Evolutionary conservation across 805 yeast species (phyloP).

Genomic region (Nakazawaea pomicola): DNA sequence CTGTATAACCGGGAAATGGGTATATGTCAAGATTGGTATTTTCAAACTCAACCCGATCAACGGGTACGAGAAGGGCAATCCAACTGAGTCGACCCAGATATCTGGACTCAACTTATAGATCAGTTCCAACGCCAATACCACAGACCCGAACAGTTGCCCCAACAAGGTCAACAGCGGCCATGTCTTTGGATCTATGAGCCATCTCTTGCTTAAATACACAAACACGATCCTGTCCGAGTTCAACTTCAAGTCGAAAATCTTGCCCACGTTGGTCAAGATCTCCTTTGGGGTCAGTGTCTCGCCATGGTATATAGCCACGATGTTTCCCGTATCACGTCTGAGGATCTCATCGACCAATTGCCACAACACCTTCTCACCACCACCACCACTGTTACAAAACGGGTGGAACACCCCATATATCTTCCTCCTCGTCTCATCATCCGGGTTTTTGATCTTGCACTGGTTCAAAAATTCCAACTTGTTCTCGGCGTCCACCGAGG

Average conservation of each 20-base stretch:
- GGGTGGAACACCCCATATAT: constrained; percentile 93
- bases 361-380: constrained; percentile 97
- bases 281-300: constrained; percentile 47
- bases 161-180: constrained; percentile 80
- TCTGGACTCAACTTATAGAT: constrained; percentile 70
- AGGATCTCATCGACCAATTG: constrained; percentile 79
- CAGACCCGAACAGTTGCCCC: constrained; percentile 85
- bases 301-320: constrained; percentile 72
- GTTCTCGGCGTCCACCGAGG: constrained; percentile 17
- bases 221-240: constrained; percentile 54
- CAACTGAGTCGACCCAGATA: constrained; percentile 92
- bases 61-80: constrained; percentile 84
- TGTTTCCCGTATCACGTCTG: constrained; percentile 36
- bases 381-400: constrained; percentile 93
- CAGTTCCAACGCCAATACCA: constrained; percentile 66
- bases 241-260: constrained; percentile 48
- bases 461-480: constrained; percentile 17
- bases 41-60: constrained; percentile 49
- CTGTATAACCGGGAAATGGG: constrained; percentile 93
- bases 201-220: constrained; percentile 50
- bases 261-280: constrained; percentile 46
- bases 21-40: constrained; percentile 79
- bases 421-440: constrained; percentile 34
- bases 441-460: constrained; percentile 26
- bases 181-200: constrained; percentile 59